Base-by-base conservation (phyloP, 2,329 filamentous ascomycete genomes). In the Diaporthe nobilis region DNA sequence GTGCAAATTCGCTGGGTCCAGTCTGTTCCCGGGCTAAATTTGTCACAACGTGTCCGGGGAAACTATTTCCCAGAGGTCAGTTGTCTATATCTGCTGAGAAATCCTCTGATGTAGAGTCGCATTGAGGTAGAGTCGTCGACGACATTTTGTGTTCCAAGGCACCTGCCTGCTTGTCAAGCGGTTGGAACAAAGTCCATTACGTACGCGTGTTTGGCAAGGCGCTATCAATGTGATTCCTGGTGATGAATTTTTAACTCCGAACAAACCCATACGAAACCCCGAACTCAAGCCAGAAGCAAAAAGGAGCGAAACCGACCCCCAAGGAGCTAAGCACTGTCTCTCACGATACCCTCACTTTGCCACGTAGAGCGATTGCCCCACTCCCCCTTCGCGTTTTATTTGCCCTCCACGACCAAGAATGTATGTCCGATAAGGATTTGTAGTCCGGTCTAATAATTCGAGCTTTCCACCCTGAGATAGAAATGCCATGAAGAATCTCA, bases 1-100 rank as follows among this genome's bases (percentile, higher is more conserved):
- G 39, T 55, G 13, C 58, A 42, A 42, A 17, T 31, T 34, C 5
- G 60, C 13, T 47, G 58, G 31, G 25, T 65, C 25, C 28, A n/a
- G 25, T 22, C 61, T n/a, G 42, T 34, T 34, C 25, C 15, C 61
- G 28, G 42, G 15, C 61, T 34, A 34, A 34, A n/a, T 34, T 15
- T 17, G 44, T 53, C 47, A 28, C 28, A 25, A 68, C 31, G 17
- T 47, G 17, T 20, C 22, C 65, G 65, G 65, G 49, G 17, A 70
- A 55, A 70, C 65, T 15, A 70, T 70, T 70, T 70, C 49, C 49
- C 65, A 70, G 37, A 39, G 17, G 22, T 12, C 65, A 37, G 31
- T 25, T 39, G 13, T 42, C 49, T 37, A 15, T 39, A 20, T 42
- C 2, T 70, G 65, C 65, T 70, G 65, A 70, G 49, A 70, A 70